Evolutionary conservation across 108 stramenopile genomes (phyloP).

Genomic region (Parmales sp.): DNA sequence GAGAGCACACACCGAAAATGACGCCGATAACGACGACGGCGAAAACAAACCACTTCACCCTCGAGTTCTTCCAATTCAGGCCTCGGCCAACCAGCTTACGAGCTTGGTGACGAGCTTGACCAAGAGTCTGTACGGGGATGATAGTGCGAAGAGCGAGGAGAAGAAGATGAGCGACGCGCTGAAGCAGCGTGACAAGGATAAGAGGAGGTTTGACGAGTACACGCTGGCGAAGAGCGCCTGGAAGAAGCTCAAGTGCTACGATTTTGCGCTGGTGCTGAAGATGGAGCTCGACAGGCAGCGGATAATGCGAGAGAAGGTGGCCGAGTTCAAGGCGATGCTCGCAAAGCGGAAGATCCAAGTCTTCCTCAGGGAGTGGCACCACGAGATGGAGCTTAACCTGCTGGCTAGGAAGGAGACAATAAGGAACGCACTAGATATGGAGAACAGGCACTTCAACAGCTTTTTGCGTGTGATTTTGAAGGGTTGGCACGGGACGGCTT

Average conservation of each 20-base stretch:
- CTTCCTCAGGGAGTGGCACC: neutral
- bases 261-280: neutral
- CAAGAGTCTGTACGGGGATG: neutral
- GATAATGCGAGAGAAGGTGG: neutral
- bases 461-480: neutral
- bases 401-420: neutral
- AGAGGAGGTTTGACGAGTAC: neutral
- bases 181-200: neutral
- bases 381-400: neutral
- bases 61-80: neutral
- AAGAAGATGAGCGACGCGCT: slow-evolving; percentile 5
- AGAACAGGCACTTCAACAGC: neutral
- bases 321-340: neutral
- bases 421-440: neutral
- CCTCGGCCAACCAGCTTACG: neutral
- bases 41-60: slow-evolving; percentile 2
- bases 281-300: neutral
- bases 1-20: too few relatives aligned
- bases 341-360: neutral
- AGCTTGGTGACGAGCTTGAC: neutral
- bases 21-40: neutral
- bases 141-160: neutral
- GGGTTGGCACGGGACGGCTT: neutral
- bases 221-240: neutral
- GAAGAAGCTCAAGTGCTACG: neutral